phyloP scores from a whole-genome alignment of 2,329 filamentous ascomycete genomes.

The Diaporthe humulicola region DNA sequence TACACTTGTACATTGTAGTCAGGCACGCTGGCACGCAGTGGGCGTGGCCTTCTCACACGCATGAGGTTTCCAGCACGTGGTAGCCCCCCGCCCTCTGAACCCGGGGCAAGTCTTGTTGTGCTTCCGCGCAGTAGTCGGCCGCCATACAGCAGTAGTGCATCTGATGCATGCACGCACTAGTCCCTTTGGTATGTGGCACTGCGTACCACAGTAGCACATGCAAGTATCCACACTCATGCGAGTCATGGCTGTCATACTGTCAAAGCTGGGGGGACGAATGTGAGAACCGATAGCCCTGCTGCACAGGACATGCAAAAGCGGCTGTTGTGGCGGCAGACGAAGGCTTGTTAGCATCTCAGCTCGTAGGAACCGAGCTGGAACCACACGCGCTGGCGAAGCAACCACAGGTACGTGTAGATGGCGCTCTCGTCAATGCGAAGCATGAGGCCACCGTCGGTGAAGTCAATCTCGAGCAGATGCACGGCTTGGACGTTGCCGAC shows the following conservation, averaged over 20 bases:
- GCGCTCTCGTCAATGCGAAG: background rate
- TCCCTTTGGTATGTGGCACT: background rate
- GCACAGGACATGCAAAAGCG: background rate
- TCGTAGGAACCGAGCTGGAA: background rate
- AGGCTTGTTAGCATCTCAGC: background rate
- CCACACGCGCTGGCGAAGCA: background rate
- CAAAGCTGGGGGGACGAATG: slow-evolving; percentile 21
- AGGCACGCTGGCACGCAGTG: background rate
- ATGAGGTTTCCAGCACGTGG: slow-evolving; percentile 26
- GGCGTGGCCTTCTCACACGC: slow-evolving; percentile 20
- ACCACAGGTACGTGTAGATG: too few species aligned
- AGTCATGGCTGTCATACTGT: slow-evolving; percentile 28
- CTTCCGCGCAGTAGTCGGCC: slow-evolving; percentile 22
- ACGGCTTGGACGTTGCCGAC: slow-evolving; percentile 4
- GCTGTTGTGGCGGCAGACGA: background rate
- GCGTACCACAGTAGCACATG: slow-evolving; percentile 8
- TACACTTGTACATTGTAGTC: background rate
- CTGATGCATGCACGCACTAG: slow-evolving; percentile 20
- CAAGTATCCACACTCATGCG: slow-evolving; percentile 27
- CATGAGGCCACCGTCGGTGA: background rate
- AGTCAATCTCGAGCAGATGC: background rate
- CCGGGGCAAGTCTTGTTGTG: slow-evolving; percentile 21
- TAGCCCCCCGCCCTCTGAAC: slow-evolving; percentile 10
- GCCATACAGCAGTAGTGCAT: slow-evolving; percentile 26
- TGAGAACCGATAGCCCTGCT: slow-evolving; percentile 26